Evolutionary conservation across 129 eudicot genomes (phyloP), one percentile per base, ranked within the genome.

Genomic region (Logfia minima): DNA sequence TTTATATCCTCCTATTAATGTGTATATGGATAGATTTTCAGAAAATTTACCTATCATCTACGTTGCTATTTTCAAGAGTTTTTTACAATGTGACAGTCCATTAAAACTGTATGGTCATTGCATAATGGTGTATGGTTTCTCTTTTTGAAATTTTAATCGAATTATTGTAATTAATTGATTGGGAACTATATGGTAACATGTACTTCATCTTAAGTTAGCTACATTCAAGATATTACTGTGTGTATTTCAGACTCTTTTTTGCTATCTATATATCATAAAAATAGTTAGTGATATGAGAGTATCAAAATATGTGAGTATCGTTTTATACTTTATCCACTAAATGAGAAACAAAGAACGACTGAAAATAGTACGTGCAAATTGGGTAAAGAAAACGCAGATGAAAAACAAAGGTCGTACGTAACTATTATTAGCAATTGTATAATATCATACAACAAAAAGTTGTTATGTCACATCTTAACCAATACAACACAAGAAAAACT

Each of bases 391-490:
- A 59, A 61, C 17, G 39, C 31, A 58, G 34, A 35, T 68, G 32
- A 37, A 23, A 48, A 79, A 62, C 72, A 48, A 75, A 81, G 53
- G 66, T 74, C 22, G 79, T 74, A 32, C 14, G 3, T 48, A 13
- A 23, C 84, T 80, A 41, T 80, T 67, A 68, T 81, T 75, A 68
- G 64, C 32, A 66, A 68, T 21, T n/a, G 74, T 64, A 80, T 68
- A 76, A 65, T 55, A 72, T 10, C 31, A 43, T 70, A 65, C 81
- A 72, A 72, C 79, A 66, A 72, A 82, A 77, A 16, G 79, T 77
- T 58, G 66, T 72, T 58, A 69, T 77, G 71, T 77, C 53, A 77
- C 79, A 72, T 83, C 70, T 83, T 43, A 68, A 77, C 65, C 52
- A 71, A 76, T 80, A 81, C 81, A 34, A 75, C 53, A 75, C 39